Percentiles rank a stretch among this genome's conserved stretches.
These are phyloP conservation scores for Hapsidospora chrysogenum DNA, from an alignment of 495 filamentous ascomycete genomes.

Conservation along the genomic window DNA sequence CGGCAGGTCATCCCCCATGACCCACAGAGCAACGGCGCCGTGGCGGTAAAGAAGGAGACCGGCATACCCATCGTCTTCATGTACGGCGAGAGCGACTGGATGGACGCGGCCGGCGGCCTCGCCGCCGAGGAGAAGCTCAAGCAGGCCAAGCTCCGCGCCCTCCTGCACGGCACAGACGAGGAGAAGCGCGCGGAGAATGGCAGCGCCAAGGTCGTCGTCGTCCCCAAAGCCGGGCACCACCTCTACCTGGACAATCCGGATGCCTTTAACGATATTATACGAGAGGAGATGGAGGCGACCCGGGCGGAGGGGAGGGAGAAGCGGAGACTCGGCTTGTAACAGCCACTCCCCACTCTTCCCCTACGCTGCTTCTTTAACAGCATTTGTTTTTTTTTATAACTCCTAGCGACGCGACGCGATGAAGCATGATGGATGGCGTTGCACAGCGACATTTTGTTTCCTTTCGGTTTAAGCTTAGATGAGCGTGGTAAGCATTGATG, in stretches of 20 bases:
- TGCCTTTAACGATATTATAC: slow-evolving; percentile 69
- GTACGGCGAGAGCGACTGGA: slow-evolving; percentile 98
- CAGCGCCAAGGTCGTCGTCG: slow-evolving; percentile 67
- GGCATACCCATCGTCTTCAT: slow-evolving; percentile 78
- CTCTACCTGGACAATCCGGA: slow-evolving; percentile 81
- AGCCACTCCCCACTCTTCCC: too few relatives aligned
- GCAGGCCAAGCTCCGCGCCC: slow-evolving; percentile 39
- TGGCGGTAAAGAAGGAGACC: slow-evolving; percentile 31
- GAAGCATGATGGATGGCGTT: too few relatives aligned
- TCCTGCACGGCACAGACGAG: slow-evolving; percentile 43
- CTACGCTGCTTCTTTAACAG: too few relatives aligned
- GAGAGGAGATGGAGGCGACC: slow-evolving; percentile 63
- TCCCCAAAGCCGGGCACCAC: slow-evolving; percentile 78
- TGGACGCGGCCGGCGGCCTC: slow-evolving; percentile 79
- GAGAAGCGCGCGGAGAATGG: slow-evolving; percentile 61
- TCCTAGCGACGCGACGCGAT: too few relatives aligned
- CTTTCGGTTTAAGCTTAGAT: too few relatives aligned
- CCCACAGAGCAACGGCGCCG: slow-evolving; percentile 10
- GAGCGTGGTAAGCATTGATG: too few relatives aligned
- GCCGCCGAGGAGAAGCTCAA: slow-evolving; percentile 68
- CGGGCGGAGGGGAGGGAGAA: slow-evolving; percentile 5
- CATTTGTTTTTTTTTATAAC: too few relatives aligned
- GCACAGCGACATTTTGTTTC: too few relatives aligned
- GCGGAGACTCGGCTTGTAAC: neutral
- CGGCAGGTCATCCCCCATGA: slow-evolving; percentile 38